Base-by-base conservation (phyloP, 306 rosid species). In the Senna tora region DNA sequence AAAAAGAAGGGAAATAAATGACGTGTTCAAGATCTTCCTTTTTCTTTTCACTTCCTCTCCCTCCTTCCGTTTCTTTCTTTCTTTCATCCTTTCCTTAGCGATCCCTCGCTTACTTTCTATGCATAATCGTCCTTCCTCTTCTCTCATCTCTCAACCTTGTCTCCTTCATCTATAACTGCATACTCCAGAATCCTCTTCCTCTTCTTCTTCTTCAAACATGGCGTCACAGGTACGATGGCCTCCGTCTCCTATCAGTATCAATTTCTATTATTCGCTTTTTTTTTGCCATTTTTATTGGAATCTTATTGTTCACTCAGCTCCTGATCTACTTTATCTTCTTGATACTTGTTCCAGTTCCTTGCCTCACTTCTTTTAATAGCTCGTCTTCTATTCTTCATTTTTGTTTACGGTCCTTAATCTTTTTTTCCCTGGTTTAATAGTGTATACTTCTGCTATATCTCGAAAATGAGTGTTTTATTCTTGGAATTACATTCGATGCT, bases 11-110 rank as follows among this genome's bases (percentile, higher is more conserved):
- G 15, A 38, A 57, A 28, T 47, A 69, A 50, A 84, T 83, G 90
- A 85, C 85, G 84, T 84, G 77, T 43, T 9, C 54, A 67, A 58
- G 85, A 87, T 77, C 87, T 79, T 78, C 38, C 36, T 80, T 62
- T 17, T 61, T 77, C 67, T 15, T 78, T 16, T 30, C 73, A 19
- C 52, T 17, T 14, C 6, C 32, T 9, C 4, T 0, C 47, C 19
- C 30, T 19, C 50, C 14, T 51, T 4, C 42, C n/a, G 7, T n/a
- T 56, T n/a, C n/a, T n/a, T n/a, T n/a, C n/a, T n/a, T n/a, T n/a
- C n/a, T n/a, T 67, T 12, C 36, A 13, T 46, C 32, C 58, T 68
- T 57, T 68, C 13, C 16, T 19, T 19, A 38, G 52, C 70, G 73
- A 81, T 79, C 84, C 69, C 70, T 75, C 74, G 2, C 64, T 75